Evolutionary conservation across 73 alveolate species (phyloP).

Genomic region (Effrenium voratum): DNA sequence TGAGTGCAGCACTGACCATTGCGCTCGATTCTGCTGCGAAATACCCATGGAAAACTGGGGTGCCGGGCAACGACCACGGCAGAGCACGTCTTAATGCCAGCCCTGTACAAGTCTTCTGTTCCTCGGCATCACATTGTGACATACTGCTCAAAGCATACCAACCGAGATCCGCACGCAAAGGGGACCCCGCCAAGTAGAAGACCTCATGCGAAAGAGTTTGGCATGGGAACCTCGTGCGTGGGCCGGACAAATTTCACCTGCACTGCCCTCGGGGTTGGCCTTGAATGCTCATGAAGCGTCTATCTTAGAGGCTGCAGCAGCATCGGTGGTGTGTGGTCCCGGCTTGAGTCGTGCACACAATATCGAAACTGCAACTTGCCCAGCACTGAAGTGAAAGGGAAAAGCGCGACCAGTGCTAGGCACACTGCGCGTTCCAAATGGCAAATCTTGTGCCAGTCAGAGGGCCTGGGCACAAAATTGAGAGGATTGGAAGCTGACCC

Average conservation of each 20-base stretch:
- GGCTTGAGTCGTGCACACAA: too few species aligned
- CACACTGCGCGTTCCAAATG: constrained; percentile 44
- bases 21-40: not conserved
- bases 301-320: too few species aligned
- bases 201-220: too few species aligned
- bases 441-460: constrained; percentile 80
- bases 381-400: too few species aligned
- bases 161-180: not conserved
- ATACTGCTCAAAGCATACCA: too few species aligned
- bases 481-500: too few species aligned
- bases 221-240: too few species aligned
- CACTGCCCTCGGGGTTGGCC: too few species aligned
- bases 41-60: not conserved
- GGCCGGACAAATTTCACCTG: too few species aligned
- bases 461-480: constrained; percentile 42
- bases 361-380: too few species aligned
- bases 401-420: not conserved
- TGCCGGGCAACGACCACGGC: constrained; percentile 6
- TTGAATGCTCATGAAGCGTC: too few species aligned
- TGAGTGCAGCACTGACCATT: not conserved
- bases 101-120: constrained; percentile 41
- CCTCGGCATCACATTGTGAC: not conserved
- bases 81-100: constrained; percentile 46
- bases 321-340: too few species aligned
- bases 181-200: constrained; percentile 26